A percentile compares a stretch with the other conserved stretches of the same genome.
phyloP scores from a whole-genome alignment of 805 yeast species.

The Saccharomycopsis schoenii region DNA sequence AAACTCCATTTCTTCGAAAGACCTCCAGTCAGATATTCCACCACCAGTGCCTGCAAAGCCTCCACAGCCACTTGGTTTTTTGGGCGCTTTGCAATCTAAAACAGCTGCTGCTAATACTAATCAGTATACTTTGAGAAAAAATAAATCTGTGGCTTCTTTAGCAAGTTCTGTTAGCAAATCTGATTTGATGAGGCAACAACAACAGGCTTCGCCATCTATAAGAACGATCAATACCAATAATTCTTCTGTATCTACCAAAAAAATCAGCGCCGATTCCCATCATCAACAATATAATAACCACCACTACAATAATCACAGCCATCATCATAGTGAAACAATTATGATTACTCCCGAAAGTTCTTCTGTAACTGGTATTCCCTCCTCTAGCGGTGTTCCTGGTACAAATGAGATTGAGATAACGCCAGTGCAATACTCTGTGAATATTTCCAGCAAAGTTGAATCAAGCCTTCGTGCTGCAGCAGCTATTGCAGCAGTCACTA shows the following conservation, averaged over 20 bases:
- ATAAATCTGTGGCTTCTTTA: conserved; percentile 12
- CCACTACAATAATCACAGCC: background rate
- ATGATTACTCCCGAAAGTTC: background rate
- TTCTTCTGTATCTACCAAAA: background rate
- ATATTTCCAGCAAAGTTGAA: background rate
- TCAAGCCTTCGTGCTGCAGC: background rate
- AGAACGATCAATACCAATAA: background rate
- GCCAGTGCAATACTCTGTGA: background rate
- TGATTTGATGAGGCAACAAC: background rate
- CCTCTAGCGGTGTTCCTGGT: background rate
- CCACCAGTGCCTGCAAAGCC: background rate
- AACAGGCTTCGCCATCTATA: background rate
- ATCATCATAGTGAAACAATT: background rate
- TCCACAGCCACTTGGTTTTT: background rate
- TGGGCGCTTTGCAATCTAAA: background rate
- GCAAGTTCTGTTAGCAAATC: conserved; percentile 10
- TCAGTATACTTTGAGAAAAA: conserved; percentile 5
- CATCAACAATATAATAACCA: background rate
- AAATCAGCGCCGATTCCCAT: background rate
- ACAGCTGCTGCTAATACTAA: background rate
- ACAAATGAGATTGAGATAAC: background rate
- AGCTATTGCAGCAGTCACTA: background rate
- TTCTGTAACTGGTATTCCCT: background rate
- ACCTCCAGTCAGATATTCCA: background rate
- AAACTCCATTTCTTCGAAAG: background rate